Percentiles rank a stretch among this genome's conserved stretches.
phyloP scores from a whole-genome alignment of 1,284 basidiomycete species.

The Puccinia hordei region DNA sequence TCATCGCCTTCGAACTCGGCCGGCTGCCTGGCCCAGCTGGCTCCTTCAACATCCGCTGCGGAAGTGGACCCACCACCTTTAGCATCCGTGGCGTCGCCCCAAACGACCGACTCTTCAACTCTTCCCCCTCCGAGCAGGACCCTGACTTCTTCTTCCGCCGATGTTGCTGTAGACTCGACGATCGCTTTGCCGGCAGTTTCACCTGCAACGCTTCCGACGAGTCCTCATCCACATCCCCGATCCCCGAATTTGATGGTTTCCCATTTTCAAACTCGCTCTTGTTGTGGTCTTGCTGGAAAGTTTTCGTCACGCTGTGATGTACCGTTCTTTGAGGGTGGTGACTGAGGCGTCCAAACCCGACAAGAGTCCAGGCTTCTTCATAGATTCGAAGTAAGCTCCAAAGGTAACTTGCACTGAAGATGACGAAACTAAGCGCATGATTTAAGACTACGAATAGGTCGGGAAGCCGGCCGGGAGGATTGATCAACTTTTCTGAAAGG shows the following conservation, averaged over 20 bases:
- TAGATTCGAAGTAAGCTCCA: conserved; percentile 59
- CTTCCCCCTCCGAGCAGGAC: conserved; percentile 4
- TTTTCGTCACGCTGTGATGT: background rate
- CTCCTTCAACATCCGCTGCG: conserved; percentile 25
- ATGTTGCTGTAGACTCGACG: conserved; percentile 31
- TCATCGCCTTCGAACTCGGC: conserved; percentile 20
- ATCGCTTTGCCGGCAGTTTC: conserved; percentile 25
- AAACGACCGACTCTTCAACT: conserved; percentile 16
- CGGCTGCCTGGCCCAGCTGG: background rate
- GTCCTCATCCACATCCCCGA: background rate
- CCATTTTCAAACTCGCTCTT: background rate
- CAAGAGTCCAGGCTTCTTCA: conserved; percentile 56
- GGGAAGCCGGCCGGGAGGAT: conserved; percentile 74
- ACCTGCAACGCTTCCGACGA: background rate
- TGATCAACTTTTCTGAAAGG: conserved; percentile 66
- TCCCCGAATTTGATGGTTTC: background rate
- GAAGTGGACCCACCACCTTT: background rate
- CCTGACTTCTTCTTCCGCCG: background rate
- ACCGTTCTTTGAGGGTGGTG: background rate
- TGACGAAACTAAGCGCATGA: conserved; percentile 75
- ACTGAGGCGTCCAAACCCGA: conserved; percentile 8
- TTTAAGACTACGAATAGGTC: conserved; percentile 84
- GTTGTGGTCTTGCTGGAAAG: background rate
- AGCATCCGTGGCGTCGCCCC: background rate
- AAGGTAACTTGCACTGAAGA: conserved; percentile 68